A percentile compares a stretch with the other conserved stretches of the same genome.
Evolutionary conservation across 257 asterid genomes (phyloP).

Genomic region (Galeopsis tetrahit): DNA sequence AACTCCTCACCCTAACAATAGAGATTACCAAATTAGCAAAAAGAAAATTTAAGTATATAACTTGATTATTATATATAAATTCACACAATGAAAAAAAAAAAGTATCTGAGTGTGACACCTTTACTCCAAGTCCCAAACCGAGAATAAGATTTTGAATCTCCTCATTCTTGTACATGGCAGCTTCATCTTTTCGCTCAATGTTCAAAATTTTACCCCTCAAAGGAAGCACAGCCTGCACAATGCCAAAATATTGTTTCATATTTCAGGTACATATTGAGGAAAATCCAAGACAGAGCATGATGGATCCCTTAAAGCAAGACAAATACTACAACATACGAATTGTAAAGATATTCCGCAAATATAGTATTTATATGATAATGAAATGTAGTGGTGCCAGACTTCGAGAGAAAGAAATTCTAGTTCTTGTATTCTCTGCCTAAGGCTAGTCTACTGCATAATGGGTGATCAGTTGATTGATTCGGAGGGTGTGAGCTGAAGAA

Average conservation of each 20-base stretch:
- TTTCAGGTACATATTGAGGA: constrained; percentile 11
- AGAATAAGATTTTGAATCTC: constrained; percentile 99
- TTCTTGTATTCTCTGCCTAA: neutral
- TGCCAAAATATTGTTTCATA: constrained; percentile 33
- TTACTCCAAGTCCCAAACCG: constrained; percentile 96
- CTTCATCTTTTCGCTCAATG: constrained; percentile 94
- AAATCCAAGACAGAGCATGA: constrained; percentile 6
- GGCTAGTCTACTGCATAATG: neutral
- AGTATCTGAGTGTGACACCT: constrained; percentile 50
- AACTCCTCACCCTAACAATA: constrained; percentile 89
- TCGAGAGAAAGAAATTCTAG: neutral
- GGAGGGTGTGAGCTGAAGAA: neutral
- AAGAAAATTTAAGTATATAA: constrained; percentile 20
- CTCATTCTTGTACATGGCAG: constrained; percentile 96
- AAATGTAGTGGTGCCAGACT: neutral
- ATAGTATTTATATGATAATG: neutral
- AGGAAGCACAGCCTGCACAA: constrained; percentile 93
- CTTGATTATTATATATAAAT: constrained; percentile 22
- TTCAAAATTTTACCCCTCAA: constrained; percentile 96
- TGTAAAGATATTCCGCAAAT: neutral
- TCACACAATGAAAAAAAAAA: constrained; percentile 11
- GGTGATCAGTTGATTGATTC: neutral
- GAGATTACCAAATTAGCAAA: constrained; percentile 29
- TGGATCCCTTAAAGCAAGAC: neutral
- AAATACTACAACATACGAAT: neutral